A percentile compares a stretch with the other conserved stretches of the same genome.
phyloP scores from a whole-genome alignment of 495 filamentous ascomycete species.

The Penicillium egyptiacum region DNA sequence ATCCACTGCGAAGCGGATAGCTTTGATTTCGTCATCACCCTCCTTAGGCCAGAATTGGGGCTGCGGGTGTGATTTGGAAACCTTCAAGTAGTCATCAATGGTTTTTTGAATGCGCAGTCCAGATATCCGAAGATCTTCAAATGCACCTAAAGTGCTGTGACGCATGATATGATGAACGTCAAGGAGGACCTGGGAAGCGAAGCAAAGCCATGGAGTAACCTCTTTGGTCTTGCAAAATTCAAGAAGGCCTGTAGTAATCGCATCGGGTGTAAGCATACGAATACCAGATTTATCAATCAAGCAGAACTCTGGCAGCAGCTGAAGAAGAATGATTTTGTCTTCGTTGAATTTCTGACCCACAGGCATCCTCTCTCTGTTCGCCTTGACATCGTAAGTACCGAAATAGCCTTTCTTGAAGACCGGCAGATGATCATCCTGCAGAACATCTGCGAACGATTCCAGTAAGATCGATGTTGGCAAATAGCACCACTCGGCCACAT shows the following conservation, averaged over 20 bases:
- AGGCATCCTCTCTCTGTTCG: conserved; percentile 31
- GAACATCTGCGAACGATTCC: conserved; percentile 28
- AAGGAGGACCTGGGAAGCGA: conserved; percentile 34
- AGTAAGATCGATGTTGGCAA: conserved; percentile 27
- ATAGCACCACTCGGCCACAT: conserved; percentile 33
- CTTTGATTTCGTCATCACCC: conserved; percentile 27
- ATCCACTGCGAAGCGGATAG: conserved; percentile 19
- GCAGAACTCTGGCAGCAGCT: conserved; percentile 34
- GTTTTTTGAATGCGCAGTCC: conserved; percentile 33
- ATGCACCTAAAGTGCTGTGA: conserved; percentile 25
- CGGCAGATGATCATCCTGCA: conserved; percentile 27
- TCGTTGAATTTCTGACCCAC: conserved; percentile 31
- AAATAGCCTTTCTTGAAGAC: conserved; percentile 35
- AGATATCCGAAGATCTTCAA: conserved; percentile 32
- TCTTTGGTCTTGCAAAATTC: conserved; percentile 30
- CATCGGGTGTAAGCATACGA: conserved; percentile 25
- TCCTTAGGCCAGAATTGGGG: conserved; percentile 33
- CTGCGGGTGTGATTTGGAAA: conserved; percentile 25
- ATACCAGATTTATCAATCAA: conserved; percentile 28
- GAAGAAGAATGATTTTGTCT: conserved; percentile 33
- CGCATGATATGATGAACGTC: conserved; percentile 37
- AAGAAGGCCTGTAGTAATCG: conserved; percentile 31
- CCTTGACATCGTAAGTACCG: conserved; percentile 32
- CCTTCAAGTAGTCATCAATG: conserved; percentile 27
- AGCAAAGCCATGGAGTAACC: conserved; percentile 32